These are phyloP conservation scores for Edaphochlamys debaryana DNA, from an alignment of 139 green algal genomes.

Conservation along the genomic window DNA sequence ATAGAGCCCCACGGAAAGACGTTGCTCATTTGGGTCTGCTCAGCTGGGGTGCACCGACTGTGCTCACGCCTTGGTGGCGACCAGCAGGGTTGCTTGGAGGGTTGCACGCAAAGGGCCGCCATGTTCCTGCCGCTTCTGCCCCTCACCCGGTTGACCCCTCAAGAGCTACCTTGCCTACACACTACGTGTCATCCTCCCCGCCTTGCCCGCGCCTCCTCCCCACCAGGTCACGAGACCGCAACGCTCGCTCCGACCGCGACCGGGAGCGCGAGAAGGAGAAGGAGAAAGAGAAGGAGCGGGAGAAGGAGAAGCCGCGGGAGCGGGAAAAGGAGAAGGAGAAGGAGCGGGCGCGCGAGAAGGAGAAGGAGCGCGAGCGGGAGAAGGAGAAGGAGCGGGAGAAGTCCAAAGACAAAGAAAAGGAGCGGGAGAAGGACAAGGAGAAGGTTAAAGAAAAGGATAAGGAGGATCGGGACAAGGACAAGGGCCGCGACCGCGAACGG, in stretches of 20 bases:
- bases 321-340: neutral
- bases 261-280: conserved; percentile 4
- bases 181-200: too few relatives aligned
- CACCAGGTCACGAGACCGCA: neutral
- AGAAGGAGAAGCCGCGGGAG: neutral
- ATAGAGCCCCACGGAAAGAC: too few relatives aligned
- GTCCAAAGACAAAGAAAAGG: neutral
- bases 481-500: neutral
- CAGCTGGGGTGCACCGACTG: too few relatives aligned
- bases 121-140: too few relatives aligned
- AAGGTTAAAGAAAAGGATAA: neutral
- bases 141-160: too few relatives aligned
- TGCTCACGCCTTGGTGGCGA: too few relatives aligned
- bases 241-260: neutral
- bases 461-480: neutral
- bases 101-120: too few relatives aligned
- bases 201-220: too few relatives aligned
- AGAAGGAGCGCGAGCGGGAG: neutral
- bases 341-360: neutral
- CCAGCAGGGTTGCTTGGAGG: too few relatives aligned
- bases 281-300: conserved; percentile 4
- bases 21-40: too few relatives aligned
- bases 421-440: neutral
- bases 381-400: neutral
- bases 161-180: too few relatives aligned